Conservation (phyloP, 2,329 filamentous ascomycete genomes). For the Ascochyta lentis region DNA sequence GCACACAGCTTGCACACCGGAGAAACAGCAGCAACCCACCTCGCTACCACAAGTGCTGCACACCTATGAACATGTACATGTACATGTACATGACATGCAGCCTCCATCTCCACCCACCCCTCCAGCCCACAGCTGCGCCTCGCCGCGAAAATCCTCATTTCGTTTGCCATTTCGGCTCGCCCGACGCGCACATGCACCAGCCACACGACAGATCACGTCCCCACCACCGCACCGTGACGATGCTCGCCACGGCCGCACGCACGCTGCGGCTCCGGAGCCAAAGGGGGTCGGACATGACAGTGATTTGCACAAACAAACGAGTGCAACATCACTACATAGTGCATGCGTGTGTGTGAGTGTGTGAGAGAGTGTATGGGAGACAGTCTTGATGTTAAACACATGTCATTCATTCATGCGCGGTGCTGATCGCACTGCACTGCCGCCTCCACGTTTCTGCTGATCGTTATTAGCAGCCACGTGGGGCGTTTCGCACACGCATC, state of each 20-base stretch:
- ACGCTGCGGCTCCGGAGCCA: too few species aligned
- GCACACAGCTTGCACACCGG: too few species aligned
- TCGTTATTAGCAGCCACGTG: constrained; percentile 16
- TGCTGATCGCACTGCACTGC: constrained; percentile 5
- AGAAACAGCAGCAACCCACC: too few species aligned
- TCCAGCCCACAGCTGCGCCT: background rate
- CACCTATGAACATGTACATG: too few species aligned
- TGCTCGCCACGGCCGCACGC: background rate
- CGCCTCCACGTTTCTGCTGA: constrained; percentile 8
- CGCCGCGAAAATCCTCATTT: constrained; percentile 10
- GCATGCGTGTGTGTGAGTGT: constrained; percentile 1
- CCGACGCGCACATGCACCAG: constrained; percentile 4
- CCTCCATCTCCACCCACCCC: too few species aligned
- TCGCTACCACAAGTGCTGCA: too few species aligned
- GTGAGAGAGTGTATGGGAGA: background rate
- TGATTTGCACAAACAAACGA: too few species aligned
- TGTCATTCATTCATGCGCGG: background rate
- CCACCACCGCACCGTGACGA: background rate
- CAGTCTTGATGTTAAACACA: constrained; percentile 1
- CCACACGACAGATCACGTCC: constrained; percentile 2
- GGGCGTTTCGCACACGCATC: background rate
- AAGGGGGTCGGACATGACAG: too few species aligned
- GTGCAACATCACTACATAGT: too few species aligned
- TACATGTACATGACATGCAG: too few species aligned
- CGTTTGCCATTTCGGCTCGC: background rate